Conservation (phyloP, 768 basidiomycete genomes). For the Mycena vitilis region DNA sequence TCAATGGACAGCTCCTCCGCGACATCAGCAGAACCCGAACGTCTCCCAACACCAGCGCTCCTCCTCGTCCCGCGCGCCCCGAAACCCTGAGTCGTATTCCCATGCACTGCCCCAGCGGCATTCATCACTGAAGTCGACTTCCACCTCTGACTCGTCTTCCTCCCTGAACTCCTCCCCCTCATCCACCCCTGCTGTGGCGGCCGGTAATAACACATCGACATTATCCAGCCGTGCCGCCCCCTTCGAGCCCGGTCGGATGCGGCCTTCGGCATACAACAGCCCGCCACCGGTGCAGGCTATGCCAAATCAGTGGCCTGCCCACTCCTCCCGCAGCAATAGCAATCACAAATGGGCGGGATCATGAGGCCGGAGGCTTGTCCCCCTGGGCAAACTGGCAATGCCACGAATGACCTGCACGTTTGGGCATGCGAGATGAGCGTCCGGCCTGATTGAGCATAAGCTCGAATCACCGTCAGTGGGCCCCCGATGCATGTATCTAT, state of each 20-base stretch:
- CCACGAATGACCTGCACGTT: not conserved
- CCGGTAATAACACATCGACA: conserved; percentile 45
- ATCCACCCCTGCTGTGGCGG: conserved; percentile 33
- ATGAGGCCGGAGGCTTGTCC: conserved; percentile 2
- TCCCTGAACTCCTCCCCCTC: conserved; percentile 34
- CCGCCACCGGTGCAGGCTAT: not conserved
- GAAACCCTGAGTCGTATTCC: conserved; percentile 39
- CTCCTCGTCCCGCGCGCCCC: conserved; percentile 40
- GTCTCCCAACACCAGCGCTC: conserved; percentile 38
- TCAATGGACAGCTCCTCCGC: conserved; percentile 25
- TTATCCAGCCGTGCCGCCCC: conserved; percentile 66
- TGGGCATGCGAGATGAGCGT: not conserved
- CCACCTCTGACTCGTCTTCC: conserved; percentile 36
- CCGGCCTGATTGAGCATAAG: not conserved
- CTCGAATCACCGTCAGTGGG: not conserved
- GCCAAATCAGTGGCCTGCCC: conserved; percentile 20
- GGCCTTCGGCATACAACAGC: not conserved
- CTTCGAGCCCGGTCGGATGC: conserved; percentile 59
- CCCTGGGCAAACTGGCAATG: not conserved
- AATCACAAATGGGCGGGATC: conserved; percentile 23
- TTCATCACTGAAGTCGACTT: conserved; percentile 42
- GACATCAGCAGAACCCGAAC: conserved; percentile 23
- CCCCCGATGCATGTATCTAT: conserved; percentile 5
- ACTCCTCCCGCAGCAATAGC: conserved; percentile 1
- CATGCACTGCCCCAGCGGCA: conserved; percentile 42